Evolutionary conservation across 352 stramenopile species (phyloP), one percentile per base, ranked within the genome.

Genomic region (Globisporangium nagaii): DNA sequence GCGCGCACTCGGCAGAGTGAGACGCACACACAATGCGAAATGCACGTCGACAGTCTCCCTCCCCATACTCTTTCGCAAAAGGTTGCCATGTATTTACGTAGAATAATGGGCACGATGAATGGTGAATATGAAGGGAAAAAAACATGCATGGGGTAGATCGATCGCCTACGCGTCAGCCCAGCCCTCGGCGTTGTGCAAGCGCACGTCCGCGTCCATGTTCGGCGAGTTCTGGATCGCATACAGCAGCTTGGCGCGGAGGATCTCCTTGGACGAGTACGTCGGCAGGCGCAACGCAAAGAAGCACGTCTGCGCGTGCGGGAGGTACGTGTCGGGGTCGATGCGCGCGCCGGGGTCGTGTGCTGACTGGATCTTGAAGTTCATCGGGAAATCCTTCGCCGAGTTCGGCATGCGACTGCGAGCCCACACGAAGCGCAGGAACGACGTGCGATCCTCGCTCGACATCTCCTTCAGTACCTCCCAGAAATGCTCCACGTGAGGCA

Each of bases 301-400:
- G 66, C 97, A 99, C 9, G 97, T 99, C 60, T 98, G 97, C n/a
- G 97, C 96, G 63, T 98, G 96, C 37, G 97, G 97, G 36, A 99
- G 69, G 59, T 98, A 98, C 53, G 88, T 70, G 58, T 98, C 88
- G 1, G 86, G 84, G 10, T 92, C 68, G 17, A 71, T 68, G 32
- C 78, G 73, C 27, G 81, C 71, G n/a, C 84, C 83, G 3, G 82
- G 78, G 58, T 93, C 85, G 58, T 93, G 83, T 6, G 85, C 82
- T 17, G 85, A 73, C 67, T 96, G 84, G 46, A 97, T 73, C 64
- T 97, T 97, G 60, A 97, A 97, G 64, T 92, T 95, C 89, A 96
- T 97, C 6, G 89, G 87, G 57, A 99, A 99, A 62, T 99, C 96
- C 64, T 96, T 97, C 39, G 96, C 92, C 53, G 92, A 98, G 57